Evolutionary conservation across 1,284 basidiomycete genomes (phyloP), one percentile per base, ranked within the genome.

Genomic region (Abortiporus biennis): DNA sequence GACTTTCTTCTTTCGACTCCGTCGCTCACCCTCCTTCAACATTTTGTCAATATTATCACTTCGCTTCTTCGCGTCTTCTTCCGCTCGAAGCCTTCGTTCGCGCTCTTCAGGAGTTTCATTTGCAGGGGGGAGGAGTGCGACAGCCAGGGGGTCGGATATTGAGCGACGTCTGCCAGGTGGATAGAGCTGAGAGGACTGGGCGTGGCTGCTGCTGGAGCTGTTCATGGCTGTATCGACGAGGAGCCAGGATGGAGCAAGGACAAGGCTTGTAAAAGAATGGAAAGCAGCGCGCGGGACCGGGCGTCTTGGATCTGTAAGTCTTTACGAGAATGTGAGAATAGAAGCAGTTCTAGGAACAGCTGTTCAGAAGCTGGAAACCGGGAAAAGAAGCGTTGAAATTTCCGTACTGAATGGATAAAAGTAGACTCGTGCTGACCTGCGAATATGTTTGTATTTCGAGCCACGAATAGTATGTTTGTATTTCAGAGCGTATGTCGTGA

Each of bases 31-130:
- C 46, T 72, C 68, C 45, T 72, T 71, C 54, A 90, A 66, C 76
- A 82, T 77, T 52, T 83, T 79, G 63, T 90, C 86, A 52, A 90
- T 90, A 25, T 68, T 66, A 54, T 88, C 81, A 67, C 79, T 85
- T 52, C 81, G 67, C 52, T 73, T 76, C 62, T 78, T 80, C 17
- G 87, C 86, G 34, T 82, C 78, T 36, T 67, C 64, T 58, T 89
- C 86, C 9, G 68, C 72, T 51, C 65, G 66, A 48, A 87, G 64
- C 41, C 87, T 69, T 39, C 61, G 59, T 54, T 79, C 75, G 45
- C 80, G 76, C 56, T 85, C 71, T 31, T 69, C 68, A 9, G 71
- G 69, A 0, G 84, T 75, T 64, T 90, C 86, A 62, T 85, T 69
- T 24, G 67, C 63, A 1, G 86, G 86, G 2, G 86, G 86, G 11